Evolutionary conservation across 345 rosid genomes (phyloP).

Genomic region (Syzygium aqueum): DNA sequence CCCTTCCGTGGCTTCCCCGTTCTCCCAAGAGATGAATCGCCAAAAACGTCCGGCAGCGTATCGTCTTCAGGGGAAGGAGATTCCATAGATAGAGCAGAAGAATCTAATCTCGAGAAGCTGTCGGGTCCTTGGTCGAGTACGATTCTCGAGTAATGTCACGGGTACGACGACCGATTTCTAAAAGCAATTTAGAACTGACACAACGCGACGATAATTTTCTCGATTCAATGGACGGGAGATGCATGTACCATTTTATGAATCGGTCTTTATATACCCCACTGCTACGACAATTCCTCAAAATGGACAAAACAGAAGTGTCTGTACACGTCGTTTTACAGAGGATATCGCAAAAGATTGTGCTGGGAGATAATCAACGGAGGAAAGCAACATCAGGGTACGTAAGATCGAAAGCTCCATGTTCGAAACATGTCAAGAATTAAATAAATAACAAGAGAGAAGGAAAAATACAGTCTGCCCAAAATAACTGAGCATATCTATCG

Average conservation of each 20-base stretch:
- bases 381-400: background rate
- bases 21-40: background rate
- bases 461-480: background rate
- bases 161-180: background rate
- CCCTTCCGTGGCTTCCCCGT: background rate
- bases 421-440: background rate
- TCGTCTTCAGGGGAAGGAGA: background rate
- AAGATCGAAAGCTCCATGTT: background rate
- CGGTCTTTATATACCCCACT: background rate
- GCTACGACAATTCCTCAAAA: background rate
- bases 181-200: fast-evolving
- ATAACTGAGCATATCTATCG: background rate
- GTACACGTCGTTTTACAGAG: background rate
- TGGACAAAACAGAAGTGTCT: background rate
- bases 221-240: fast-evolving
- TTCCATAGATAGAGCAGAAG: background rate
- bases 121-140: background rate
- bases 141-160: background rate
- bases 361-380: background rate
- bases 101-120: background rate
- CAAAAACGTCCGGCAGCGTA: background rate
- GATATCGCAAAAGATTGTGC: background rate
- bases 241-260: background rate
- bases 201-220: background rate
- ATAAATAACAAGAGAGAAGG: background rate